Percentiles rank a stretch among this genome's conserved stretches.
phyloP scores from a whole-genome alignment of 257 asterid species.

The Marsdenia floribunda region DNA sequence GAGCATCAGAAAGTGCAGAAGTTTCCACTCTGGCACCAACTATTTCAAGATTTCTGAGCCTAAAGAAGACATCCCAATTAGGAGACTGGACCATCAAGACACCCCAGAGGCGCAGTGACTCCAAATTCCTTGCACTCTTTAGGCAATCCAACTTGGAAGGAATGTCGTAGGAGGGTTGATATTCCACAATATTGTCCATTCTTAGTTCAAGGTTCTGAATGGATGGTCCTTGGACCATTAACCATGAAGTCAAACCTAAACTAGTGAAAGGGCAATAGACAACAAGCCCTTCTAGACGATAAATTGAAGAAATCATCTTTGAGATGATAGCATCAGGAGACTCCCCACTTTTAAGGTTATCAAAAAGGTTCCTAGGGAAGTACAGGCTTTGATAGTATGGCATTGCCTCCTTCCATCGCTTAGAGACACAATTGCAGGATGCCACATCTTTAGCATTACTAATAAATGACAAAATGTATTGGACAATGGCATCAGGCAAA shows the following conservation, averaged over 20 bases:
- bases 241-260: slow-evolving; percentile 67
- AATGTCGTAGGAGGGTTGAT: slow-evolving; percentile 26
- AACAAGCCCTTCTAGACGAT: slow-evolving; percentile 62
- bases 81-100: slow-evolving; percentile 71
- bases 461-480: slow-evolving; percentile 55
- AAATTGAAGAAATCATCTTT: slow-evolving; percentile 49
- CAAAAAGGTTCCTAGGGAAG: slow-evolving; percentile 77
- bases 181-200: slow-evolving; percentile 65
- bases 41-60: slow-evolving; percentile 80
- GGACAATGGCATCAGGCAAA: slow-evolving; percentile 77
- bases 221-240: slow-evolving; percentile 42
- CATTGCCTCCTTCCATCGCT: slow-evolving; percentile 79
- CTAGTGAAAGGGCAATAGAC: slow-evolving; percentile 81
- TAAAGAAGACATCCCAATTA: slow-evolving; percentile 66
- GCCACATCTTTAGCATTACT: slow-evolving; percentile 85
- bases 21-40: slow-evolving; percentile 91
- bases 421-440: slow-evolving; percentile 70
- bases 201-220: slow-evolving; percentile 80
- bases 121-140: slow-evolving; percentile 62
- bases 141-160: slow-evolving; percentile 78
- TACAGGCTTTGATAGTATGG: slow-evolving; percentile 61
- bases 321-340: slow-evolving; percentile 56
- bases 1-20: slow-evolving; percentile 47
- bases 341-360: slow-evolving; percentile 41
- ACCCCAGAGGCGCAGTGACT: slow-evolving; percentile 90